Evolutionary conservation across 768 basidiomycete species (phyloP).

Genomic region (Tylopilus cervinicoccineus): DNA sequence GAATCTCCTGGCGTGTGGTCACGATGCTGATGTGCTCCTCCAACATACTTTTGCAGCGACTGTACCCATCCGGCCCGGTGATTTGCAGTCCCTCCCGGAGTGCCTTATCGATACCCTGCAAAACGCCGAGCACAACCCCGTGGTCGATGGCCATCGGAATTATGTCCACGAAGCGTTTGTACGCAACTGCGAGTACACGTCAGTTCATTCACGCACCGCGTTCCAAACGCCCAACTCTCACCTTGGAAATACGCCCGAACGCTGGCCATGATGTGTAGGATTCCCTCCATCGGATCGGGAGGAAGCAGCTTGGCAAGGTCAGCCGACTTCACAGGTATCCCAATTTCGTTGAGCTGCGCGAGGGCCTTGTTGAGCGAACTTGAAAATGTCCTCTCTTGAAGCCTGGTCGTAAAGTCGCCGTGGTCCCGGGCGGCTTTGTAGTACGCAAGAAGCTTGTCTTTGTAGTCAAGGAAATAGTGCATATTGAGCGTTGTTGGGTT

Average conservation of each 20-base stretch:
- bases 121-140: conserved; percentile 42
- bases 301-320: conserved; percentile 51
- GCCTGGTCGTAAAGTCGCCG: conserved; percentile 2
- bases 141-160: conserved; percentile 41
- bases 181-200: conserved; percentile 35
- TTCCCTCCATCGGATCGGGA: conserved; percentile 49
- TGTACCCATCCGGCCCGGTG: conserved; percentile 41
- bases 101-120: conserved; percentile 40
- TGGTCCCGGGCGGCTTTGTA: conserved; percentile 37
- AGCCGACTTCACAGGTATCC: conserved; percentile 33
- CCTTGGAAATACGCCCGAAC: conserved; percentile 77
- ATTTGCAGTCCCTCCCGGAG: conserved; percentile 50
- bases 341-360: conserved; percentile 11
- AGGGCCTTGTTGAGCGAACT: conserved; percentile 31
- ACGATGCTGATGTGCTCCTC: conserved; percentile 47
- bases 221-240: conserved; percentile 23
- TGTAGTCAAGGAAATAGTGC: conserved; percentile 47
- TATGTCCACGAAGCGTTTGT: conserved; percentile 43
- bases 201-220: neutral
- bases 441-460: conserved; percentile 44
- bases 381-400: too few species aligned
- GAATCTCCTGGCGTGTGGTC: conserved; percentile 43
- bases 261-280: conserved; percentile 64
- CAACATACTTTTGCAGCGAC: conserved; percentile 48
- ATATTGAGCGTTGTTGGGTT: conserved; percentile 50